Evolutionary conservation across 257 asterid genomes (phyloP), one percentile per base, ranked within the genome.

Genomic region (Ligustrum vulgare): DNA sequence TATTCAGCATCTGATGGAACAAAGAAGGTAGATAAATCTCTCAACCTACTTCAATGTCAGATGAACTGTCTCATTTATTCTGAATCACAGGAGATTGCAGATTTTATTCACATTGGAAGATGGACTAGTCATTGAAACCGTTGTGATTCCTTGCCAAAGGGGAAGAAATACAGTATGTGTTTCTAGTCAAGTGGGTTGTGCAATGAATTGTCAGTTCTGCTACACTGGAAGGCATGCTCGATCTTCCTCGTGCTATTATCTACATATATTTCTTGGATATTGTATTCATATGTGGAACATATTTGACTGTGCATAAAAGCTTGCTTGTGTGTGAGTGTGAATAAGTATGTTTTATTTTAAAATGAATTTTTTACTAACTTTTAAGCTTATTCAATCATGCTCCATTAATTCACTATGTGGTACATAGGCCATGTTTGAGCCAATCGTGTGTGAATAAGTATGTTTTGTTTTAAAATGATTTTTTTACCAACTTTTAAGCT

Each of bases 171-270:
- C 99, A 25, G 96, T 93, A n/a, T 95, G 99, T 56, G 87, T 95
- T 79, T 95, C 99, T 51, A 93, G 99, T 86, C 99, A 95, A 89
- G 99, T 95, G 71, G 99, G 99, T 68, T 93, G 98, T 70, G 96
- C 90, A 0, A 89, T 95, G 99, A 95, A 95, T 83, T 95, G 99
- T 78, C 99, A 95, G 84, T 93, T 95, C 88, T 95, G 99, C 88
- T 95, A 91, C 84, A 93, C 99, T 18, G 99, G 99, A 83, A 92
- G 98, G 99, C 81, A 85, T 78, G 84, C 70, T 62, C 11, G 37
- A n/a, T 36, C 51, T 69, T 36, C n/a, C 39, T 41, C 34, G 56
- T 41, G 23, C 62, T 72, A 25, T 74, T 20, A 65, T 34, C 47
- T 23, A 25, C 36, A 15, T 7, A n/a, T 6, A 25, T 8, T 23